Conservation (phyloP, 352 stramenopile genomes). For the Bremia lactucae region DNA sequence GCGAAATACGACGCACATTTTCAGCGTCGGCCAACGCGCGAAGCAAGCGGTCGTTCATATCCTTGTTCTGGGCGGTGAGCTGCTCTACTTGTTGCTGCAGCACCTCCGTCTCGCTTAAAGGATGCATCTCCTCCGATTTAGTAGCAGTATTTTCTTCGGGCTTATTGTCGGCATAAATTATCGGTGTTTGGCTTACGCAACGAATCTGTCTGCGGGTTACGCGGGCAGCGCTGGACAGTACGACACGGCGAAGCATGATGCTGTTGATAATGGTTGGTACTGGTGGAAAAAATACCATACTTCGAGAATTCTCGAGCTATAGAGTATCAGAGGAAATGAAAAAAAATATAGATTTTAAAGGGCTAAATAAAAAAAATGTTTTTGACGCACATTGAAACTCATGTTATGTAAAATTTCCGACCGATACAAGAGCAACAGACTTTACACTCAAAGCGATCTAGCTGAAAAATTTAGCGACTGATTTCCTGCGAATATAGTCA, state of each 20-base stretch:
- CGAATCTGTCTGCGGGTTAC: constrained; percentile 33
- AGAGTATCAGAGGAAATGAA: too few relatives aligned
- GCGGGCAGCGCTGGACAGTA: constrained; percentile 36
- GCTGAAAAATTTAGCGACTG: too few relatives aligned
- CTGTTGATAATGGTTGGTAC: too few relatives aligned
- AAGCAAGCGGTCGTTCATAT: constrained; percentile 82
- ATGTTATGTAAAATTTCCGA: too few relatives aligned
- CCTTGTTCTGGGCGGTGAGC: constrained; percentile 57
- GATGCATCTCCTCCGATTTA: constrained; percentile 4
- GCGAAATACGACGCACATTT: constrained; percentile 93
- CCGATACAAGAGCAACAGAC: too few relatives aligned
- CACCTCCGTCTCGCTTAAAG: constrained; percentile 25
- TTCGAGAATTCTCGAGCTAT: too few relatives aligned
- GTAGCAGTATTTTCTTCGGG: constrained; percentile 15
- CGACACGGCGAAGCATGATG: constrained; percentile 52
- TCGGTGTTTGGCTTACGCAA: constrained; percentile 30
- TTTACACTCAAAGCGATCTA: too few relatives aligned
- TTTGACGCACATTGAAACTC: too few relatives aligned
- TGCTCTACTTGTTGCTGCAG: constrained; percentile 62
- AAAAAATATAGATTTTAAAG: too few relatives aligned
- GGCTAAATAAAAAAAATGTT: too few relatives aligned
- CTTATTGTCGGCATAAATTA: constrained; percentile 48
- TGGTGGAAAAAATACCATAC: too few relatives aligned
- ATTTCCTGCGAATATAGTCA: too few relatives aligned
- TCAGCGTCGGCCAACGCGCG: constrained; percentile 94